Evolutionary conservation across 345 rosid genomes (phyloP), one percentile per base, ranked within the genome.

Genomic region (Arabis hirsuta): DNA sequence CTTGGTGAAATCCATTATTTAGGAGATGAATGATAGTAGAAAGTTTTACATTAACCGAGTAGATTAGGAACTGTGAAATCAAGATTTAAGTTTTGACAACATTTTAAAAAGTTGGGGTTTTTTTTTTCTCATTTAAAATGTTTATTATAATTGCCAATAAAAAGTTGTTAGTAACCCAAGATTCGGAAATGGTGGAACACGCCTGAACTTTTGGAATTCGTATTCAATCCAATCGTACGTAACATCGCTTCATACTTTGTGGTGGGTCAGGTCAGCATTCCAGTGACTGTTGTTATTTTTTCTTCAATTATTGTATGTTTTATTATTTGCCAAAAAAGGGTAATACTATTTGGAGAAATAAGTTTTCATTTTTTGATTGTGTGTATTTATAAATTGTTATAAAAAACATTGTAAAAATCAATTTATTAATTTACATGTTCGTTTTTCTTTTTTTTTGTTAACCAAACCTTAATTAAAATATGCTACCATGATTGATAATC

Each of bases 1-100:
- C 10, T 20, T 38, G 57, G 64, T 53, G 76, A 65, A 55, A 16
- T 65, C 22, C 36, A 47, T 47, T 55, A 16, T 47, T 10, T 16
- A 12, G 45, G 53, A 29, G 68, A 51, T 14, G 43, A 60, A 42
- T 9, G 42, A 47, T 27, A 6, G 38, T 61, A 19, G 5, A 52
- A 61, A 61, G 59, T 71, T 48, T 48, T 34, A 12, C 10, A 19
- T 20, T 48, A 14, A 1, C 26, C 52, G 26, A 16, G 24, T 14
- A 24, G 56, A 52, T 52, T 24, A 52, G 12, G 16, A 12, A 52
- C 44, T 38, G 27, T 16, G 44, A 56, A 58, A 58, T 58, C 19
- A 19, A 19, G 46, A 58, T 39, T 19, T 32, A 19, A 57, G 6
- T 14, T 14, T 32, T 56, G 26, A 56, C n/a, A 12, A 42, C 46